Evolutionary conservation across 2,329 filamentous ascomycete species (phyloP), one percentile per base, ranked within the genome.

Genomic region (Microcyclospora tardicrescens): DNA sequence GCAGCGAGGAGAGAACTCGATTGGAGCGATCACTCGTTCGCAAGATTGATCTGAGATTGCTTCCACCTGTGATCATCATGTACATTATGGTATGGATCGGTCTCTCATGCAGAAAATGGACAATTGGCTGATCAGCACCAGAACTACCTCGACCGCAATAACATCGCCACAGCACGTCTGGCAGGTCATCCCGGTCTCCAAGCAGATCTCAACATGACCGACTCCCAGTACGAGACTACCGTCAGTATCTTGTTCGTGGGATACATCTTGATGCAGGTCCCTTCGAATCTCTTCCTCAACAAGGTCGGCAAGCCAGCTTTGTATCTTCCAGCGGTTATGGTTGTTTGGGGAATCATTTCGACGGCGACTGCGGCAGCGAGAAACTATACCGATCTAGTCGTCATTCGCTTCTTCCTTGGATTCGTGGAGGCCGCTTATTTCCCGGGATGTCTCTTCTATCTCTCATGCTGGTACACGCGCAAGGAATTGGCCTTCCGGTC

Each of bases 11-110:
- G 28, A 30, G 48, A 39, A 41, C 33, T 29, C 24, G 28, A 29
- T 36, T 44, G 28, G 33, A 37, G 34, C 14, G 32, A 2, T 30
- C 33, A 14, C 62, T 86, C 51, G 72, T 77, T 55, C 72, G 76
- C 48, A 86, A 84, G 62, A 76, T 86, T 39, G 82, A 86, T 54
- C 50, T 69, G 14, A 70, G 80, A 37, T 43, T 85, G 57, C 64
- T 84, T 41, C 79, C 79, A 0, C 77, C 77, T 60, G 65, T 85
- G 41, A 73, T 85, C 35, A 57, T 84, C 46, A 81, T 85, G 63
- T 85, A 84, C 53, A 82, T 85, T 55, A 68, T 81, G 63, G 84
- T 10, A 2, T 24, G 9, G 10, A 8, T 19, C 5, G 19, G 19
- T 24, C 19, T n/a, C 29, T 24, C 8, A 24, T 5, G 8, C 19